These are phyloP conservation scores for Erysimum cheiri DNA, from an alignment of 441 rosid species.

Conservation along the genomic window DNA sequence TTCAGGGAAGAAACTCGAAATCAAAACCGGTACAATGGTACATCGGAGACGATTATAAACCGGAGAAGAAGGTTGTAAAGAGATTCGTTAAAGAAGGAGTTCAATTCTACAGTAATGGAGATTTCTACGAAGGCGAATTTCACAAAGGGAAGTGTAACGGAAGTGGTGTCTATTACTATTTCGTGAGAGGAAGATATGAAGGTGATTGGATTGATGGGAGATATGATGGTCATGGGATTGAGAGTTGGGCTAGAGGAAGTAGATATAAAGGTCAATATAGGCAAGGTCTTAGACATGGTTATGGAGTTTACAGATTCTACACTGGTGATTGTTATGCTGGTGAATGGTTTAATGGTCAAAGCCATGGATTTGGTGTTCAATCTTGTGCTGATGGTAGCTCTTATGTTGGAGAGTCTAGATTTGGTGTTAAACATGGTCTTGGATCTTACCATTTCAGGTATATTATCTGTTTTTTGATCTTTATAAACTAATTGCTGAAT, in stretches of 20 bases:
- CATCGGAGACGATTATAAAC: constrained; percentile 61
- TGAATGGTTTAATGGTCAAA: constrained; percentile 91
- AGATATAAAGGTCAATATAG: constrained; percentile 87
- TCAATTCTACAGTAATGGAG: constrained; percentile 90
- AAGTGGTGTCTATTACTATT: constrained; percentile 89
- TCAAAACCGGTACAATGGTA: constrained; percentile 78
- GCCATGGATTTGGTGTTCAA: constrained; percentile 89
- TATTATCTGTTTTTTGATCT: neutral
- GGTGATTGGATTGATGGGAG: constrained; percentile 96
- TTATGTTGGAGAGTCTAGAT: constrained; percentile 78
- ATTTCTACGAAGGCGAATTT: constrained; percentile 91
- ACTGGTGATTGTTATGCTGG: constrained; percentile 94
- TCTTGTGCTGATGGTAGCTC: constrained; percentile 91
- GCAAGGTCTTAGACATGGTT: constrained; percentile 83
- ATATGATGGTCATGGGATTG: constrained; percentile 88
- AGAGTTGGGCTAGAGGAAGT: constrained; percentile 97
- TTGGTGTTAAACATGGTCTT: constrained; percentile 85
- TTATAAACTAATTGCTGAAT: neutral
- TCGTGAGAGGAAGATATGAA: constrained; percentile 82
- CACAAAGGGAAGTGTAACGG: constrained; percentile 84
- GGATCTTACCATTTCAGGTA: constrained; percentile 95
- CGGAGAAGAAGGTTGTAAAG: constrained; percentile 37
- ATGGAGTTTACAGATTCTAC: constrained; percentile 79
- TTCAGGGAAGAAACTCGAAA: constrained; percentile 41
- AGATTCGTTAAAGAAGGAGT: constrained; percentile 74